Base-by-base conservation (phyloP, 1,284 basidiomycete species). In the Rhodotorula sp. region DNA sequence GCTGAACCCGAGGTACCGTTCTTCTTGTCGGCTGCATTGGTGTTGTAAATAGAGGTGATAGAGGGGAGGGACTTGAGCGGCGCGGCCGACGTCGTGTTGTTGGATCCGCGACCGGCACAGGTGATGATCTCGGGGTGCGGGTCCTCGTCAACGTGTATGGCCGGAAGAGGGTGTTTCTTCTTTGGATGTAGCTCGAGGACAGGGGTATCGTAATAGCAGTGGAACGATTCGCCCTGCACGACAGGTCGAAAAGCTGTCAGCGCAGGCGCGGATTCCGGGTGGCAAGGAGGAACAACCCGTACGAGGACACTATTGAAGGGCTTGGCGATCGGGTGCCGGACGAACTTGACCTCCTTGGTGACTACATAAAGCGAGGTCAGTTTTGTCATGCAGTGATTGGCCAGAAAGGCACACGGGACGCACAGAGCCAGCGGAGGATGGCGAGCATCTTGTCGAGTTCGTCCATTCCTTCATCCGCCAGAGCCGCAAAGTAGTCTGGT, bases 381-480 rank as follows among this genome's bases (percentile, higher is more conserved):
- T 39, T 8, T 15, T 10, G 21, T 52, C 3, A 58, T 16, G 15
- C 20, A 52, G 51, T 21, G n/a, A 26, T n/a, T 8, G n/a, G 31
- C 21, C 20, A 43, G 15, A 5, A 15, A 1, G 20, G 48, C 5
- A 16, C 10, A 12, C 23, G 14, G 29, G 26, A 46, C 52, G 58
- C 14, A 63, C 56, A 57, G 39, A 64, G 85, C 81, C 94, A 99
- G 39, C 93, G 88, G 54, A 97, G 82, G 15, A 91, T 90, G 51
- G 93, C 91, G 34, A 98, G 85, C 90, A 98, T 95, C 58, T 95
- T 88, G 79, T 95, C 91, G 73, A 98, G 88, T 34, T 97, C 93
- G 54, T 90, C 86, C 46, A 75, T 73, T 5, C 58, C 58, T 23
- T 69, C 69, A 26, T 47, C 46, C 2, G 68, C 75, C 34, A 79